Base-by-base conservation (phyloP, 495 filamentous ascomycete species). In the Neurospora cerealis region DNA sequence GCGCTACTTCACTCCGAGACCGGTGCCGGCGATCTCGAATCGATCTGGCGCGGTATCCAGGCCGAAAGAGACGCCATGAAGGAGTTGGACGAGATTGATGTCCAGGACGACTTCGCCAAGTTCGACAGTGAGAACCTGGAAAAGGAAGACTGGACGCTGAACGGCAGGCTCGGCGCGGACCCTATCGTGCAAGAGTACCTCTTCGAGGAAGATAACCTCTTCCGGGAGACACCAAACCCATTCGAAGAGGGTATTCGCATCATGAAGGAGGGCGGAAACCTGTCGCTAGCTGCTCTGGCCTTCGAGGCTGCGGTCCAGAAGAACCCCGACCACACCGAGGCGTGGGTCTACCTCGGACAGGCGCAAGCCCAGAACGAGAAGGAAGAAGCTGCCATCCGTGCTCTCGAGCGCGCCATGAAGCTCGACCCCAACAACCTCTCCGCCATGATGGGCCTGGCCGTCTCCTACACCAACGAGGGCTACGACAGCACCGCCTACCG, bases 381-480 rank as follows among this genome's bases (percentile, higher is more conserved):
- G 83, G 96, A 99, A 79, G 88, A 93, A 5, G 96, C 96, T 6
- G 96, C 96, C n/a, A 98, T 99, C 76, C 91, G 96, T n/a, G 96
- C 96, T 5, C 85, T 98, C 71, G 96, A 98, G 83, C 93, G 95
- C 78, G 94, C 95, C 17, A 84, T 97, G 70, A 95, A 93, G 81
- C 84, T 95, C 10, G 94, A 98, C 77, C 89, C 93, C 3, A 89
- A 89, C 77, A 97, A 97, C 78, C 87, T 97, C 8, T 87, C 92
- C 48, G 95, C 96, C 3, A 86, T 98, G 39, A 98, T 99, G 94
- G 94, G 93, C 5, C 87, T 99, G 24, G 93, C 95, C 48, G 96
- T 99, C 54, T 95, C 92, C n/a, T 99, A 98, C 82, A 98, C 96
- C 41, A 99, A 99, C 84, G 96, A 99, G 82, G 96, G 95, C 74